Percentiles rank a stretch among this genome's conserved stretches.
phyloP scores from a whole-genome alignment of 2,329 filamentous ascomycete species.

The Ophiostoma australiae region DNA sequence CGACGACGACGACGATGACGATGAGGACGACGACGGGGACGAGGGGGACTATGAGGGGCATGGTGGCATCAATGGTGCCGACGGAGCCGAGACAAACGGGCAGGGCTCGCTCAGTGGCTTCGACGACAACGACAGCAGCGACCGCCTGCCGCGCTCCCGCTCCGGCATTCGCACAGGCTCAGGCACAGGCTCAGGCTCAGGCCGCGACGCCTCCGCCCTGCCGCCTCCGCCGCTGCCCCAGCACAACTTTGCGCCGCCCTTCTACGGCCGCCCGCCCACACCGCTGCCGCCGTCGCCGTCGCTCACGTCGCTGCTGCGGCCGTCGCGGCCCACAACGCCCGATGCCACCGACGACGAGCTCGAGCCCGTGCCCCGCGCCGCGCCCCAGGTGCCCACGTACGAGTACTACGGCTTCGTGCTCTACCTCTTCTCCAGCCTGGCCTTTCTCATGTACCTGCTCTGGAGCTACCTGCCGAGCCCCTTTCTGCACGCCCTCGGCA shows the following conservation, averaged over 20 bases:
- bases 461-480: slow-evolving; percentile 92
- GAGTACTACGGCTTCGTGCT: slow-evolving; percentile 99
- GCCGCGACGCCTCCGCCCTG: neutral
- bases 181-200: neutral
- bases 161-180: slow-evolving; percentile 12
- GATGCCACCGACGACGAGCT: slow-evolving; percentile 86
- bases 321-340: slow-evolving; percentile 87
- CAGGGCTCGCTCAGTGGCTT: slow-evolving; percentile 24
- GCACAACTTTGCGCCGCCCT: slow-evolving; percentile 69
- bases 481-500: slow-evolving; percentile 85
- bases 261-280: slow-evolving; percentile 95
- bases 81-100: slow-evolving; percentile 21
- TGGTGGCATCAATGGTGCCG: slow-evolving; percentile 33
- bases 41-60: slow-evolving; percentile 29
- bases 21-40: slow-evolving; percentile 19
- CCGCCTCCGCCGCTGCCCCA: slow-evolving; percentile 44
- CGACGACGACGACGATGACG: slow-evolving; percentile 20
- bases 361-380: slow-evolving; percentile 71
- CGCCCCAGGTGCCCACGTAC: slow-evolving; percentile 95
- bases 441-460: slow-evolving; percentile 66
- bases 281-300: slow-evolving; percentile 89
- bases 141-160: slow-evolving; percentile 23
- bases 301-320: slow-evolving; percentile 82
- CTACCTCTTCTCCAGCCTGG: slow-evolving; percentile 80
- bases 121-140: slow-evolving; percentile 33